Evolutionary conservation across 257 asterid genomes (phyloP).

Genomic region (Phtheirospermum japonicum): DNA sequence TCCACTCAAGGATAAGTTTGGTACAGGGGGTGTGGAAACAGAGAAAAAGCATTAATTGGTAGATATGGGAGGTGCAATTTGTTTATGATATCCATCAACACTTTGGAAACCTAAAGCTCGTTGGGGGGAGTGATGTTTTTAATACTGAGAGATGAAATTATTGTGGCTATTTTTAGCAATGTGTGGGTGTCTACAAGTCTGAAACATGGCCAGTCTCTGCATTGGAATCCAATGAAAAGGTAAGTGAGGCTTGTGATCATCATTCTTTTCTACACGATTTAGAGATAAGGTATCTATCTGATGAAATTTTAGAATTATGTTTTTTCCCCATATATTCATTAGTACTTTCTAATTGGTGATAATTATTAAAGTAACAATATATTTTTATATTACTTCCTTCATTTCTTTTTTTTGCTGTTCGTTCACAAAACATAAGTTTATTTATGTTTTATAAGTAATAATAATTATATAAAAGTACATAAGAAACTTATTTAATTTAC

Average conservation of each 20-base stretch:
- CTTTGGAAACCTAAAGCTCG: constrained; percentile 25
- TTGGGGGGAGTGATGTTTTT: constrained; percentile 4
- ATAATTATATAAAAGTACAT: no score
- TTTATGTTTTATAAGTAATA: no score
- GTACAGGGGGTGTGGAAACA: no score
- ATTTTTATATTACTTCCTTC: no score
- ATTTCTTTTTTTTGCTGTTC: no score
- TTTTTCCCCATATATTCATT: neutral
- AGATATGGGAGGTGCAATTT: neutral
- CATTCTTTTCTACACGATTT: neutral
- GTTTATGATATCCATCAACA: neutral
- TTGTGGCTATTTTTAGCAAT: neutral
- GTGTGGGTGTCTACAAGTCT: constrained; percentile 22
- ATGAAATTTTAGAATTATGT: neutral
- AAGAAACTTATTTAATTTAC: no score
- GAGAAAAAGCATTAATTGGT: no score
- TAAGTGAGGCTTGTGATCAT: constrained; percentile 40
- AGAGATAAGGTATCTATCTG: constrained; percentile 6
- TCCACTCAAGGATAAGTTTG: no score
- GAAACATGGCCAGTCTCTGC: neutral
- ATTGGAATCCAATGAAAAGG: constrained; percentile 48
- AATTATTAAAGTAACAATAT: no score
- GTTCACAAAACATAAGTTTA: no score
- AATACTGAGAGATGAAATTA: constrained; percentile 8
- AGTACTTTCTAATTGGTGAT: constrained; percentile 21